These are phyloP conservation scores for Neurospora sp. DNA, from an alignment of 2,329 filamentous ascomycete genomes.

Conservation along the genomic window DNA sequence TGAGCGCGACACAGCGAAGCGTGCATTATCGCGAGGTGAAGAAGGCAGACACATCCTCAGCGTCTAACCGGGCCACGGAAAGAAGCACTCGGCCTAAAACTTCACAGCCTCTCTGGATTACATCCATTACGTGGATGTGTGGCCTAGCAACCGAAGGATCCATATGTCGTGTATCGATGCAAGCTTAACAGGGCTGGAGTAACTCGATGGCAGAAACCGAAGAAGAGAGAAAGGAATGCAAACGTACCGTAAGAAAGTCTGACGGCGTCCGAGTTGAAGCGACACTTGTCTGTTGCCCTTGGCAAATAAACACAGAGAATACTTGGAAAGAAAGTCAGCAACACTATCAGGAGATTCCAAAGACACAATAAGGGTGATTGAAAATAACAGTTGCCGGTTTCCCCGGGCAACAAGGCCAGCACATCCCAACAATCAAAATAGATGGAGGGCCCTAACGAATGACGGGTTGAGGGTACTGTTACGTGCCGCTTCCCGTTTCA, in stretches of 20 bases:
- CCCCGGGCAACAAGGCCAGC: not conserved
- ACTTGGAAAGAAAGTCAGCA: not conserved
- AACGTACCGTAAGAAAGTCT: constrained; percentile 7
- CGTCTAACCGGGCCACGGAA: not conserved
- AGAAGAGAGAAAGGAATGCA: constrained; percentile 6
- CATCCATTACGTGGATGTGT: constrained; percentile 5
- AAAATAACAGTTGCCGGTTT: not conserved
- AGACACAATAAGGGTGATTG: not conserved
- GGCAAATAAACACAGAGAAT: not conserved
- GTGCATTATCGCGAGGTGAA: not conserved
- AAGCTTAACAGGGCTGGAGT: constrained; percentile 5
- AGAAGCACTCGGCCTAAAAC: not conserved
- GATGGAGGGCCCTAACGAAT: not conserved
- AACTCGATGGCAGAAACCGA: not conserved
- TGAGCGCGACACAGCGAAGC: not conserved
- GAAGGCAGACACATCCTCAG: not conserved
- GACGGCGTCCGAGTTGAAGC: not conserved
- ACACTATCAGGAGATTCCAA: not conserved
- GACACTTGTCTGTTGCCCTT: not conserved
- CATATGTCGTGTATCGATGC: constrained; percentile 10
- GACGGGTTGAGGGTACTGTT: not conserved
- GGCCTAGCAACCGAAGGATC: not conserved
- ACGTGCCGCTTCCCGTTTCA: not conserved
- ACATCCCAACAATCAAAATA: constrained; percentile 1
- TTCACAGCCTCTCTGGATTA: not conserved